A percentile compares a stretch with the other conserved stretches of the same genome.
Evolutionary conservation across 352 stramenopile species (phyloP).

Genomic region (Aphanomyces stellatus): DNA sequence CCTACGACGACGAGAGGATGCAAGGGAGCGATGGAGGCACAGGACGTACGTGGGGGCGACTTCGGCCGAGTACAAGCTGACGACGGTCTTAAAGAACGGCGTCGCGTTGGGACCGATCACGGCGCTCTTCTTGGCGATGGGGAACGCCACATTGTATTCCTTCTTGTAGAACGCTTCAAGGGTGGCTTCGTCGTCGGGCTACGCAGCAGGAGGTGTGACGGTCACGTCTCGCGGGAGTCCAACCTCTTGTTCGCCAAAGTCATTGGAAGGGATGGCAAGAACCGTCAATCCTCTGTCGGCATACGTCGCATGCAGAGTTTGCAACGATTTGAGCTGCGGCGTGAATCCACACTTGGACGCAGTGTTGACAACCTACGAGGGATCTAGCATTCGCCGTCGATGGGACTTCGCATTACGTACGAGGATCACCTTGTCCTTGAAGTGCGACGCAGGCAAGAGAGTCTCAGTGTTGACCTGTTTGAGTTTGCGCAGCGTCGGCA

Average conservation of each 20-base stretch:
- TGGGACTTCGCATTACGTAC: too few species aligned
- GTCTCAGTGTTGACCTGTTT: slow-evolving; percentile 12
- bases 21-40: background rate
- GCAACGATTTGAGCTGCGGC: slow-evolving; percentile 40
- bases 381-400: too few species aligned
- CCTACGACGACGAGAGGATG: slow-evolving; percentile 17
- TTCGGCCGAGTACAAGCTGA: slow-evolving; percentile 49
- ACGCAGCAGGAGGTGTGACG: background rate
- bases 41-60: slow-evolving; percentile 46
- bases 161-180: slow-evolving; percentile 37
- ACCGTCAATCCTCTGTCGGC: slow-evolving; percentile 37
- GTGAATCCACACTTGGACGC: slow-evolving; percentile 48
- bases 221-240: background rate
- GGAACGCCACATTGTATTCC: slow-evolving; percentile 39
- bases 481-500: background rate
- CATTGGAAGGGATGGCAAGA: slow-evolving; percentile 55
- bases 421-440: slow-evolving; percentile 39
- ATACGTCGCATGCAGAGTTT: slow-evolving; percentile 43
- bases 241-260: slow-evolving; percentile 55
- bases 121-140: slow-evolving; percentile 36
- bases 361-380: slow-evolving; percentile 42
- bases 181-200: slow-evolving; percentile 27
- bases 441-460: slow-evolving; percentile 28
- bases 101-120: slow-evolving; percentile 45
- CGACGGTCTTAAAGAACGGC: slow-evolving; percentile 54